phyloP scores from a whole-genome alignment of 2,329 filamentous ascomycete species.

The Zasmidium cellare region DNA sequence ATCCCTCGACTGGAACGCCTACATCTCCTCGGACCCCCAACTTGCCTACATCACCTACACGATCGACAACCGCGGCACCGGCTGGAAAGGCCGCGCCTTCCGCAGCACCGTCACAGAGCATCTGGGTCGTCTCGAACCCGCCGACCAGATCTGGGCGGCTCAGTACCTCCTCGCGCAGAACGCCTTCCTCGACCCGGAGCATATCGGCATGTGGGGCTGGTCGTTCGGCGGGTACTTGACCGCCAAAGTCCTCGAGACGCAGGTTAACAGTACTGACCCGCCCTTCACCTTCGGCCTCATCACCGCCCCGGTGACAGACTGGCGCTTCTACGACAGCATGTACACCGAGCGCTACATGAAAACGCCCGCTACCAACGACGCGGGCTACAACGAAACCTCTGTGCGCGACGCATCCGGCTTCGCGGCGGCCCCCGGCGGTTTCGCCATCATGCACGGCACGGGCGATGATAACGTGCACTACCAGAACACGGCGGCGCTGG shows the following conservation, averaged over 20 bases:
- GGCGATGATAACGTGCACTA: conserved; percentile 74
- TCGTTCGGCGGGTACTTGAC: conserved; percentile 68
- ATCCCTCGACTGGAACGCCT: conserved; percentile 59
- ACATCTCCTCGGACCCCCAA: conserved; percentile 67
- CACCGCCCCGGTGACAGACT: conserved; percentile 67
- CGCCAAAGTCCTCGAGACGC: conserved; percentile 64
- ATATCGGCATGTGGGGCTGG: conserved; percentile 70
- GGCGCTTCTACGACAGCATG: conserved; percentile 70
- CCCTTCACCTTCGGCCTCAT: conserved; percentile 62
- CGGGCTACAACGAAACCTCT: conserved; percentile 62
- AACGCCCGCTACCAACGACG: conserved; percentile 55
- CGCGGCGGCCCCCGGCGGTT: conserved; percentile 60
- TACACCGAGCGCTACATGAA: conserved; percentile 77
- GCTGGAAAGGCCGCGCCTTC: conserved; percentile 63
- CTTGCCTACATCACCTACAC: conserved; percentile 68
- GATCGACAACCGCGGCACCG: conserved; percentile 68
- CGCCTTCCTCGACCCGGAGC: conserved; percentile 57
- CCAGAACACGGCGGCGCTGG: conserved; percentile 63
- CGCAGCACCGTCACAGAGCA: conserved; percentile 58
- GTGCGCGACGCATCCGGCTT: conserved; percentile 62
- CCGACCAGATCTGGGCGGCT: conserved; percentile 69
- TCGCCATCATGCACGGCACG: conserved; percentile 65
- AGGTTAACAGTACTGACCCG: conserved; percentile 48
- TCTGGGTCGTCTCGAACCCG: conserved; percentile 63
- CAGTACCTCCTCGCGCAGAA: conserved; percentile 53